Conservation (phyloP, 169 alveolate genomes). For the Eimeria brunetti region DNA sequence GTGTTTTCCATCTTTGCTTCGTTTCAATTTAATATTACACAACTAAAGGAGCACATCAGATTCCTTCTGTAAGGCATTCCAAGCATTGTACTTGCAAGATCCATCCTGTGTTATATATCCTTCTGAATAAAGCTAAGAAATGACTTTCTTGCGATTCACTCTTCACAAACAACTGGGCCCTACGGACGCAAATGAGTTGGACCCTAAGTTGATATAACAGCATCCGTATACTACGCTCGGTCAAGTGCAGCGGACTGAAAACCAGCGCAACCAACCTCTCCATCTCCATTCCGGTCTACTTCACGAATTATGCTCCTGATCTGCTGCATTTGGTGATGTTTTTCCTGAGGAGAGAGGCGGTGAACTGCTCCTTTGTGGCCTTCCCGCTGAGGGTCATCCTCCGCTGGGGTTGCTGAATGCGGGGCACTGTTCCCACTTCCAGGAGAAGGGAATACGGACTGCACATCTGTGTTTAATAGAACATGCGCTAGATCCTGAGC, state of each 20-base stretch:
- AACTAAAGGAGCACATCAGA: neutral
- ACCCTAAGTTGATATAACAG: neutral
- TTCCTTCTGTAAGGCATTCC: neutral
- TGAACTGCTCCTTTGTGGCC: neutral
- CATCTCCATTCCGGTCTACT: constrained; percentile 89
- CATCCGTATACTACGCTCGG: neutral
- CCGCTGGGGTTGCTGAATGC: neutral
- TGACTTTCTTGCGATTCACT: neutral
- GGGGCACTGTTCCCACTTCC: neutral
- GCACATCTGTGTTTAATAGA: constrained; percentile 61
- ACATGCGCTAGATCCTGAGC: constrained; percentile 87
- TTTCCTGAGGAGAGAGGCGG: constrained; percentile 2
- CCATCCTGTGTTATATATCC: neutral
- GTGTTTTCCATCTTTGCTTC: neutral
- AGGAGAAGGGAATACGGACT: constrained; percentile 53
- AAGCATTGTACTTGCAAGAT: neutral
- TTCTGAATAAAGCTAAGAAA: neutral
- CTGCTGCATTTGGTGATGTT: constrained; percentile 59
- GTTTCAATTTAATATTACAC: neutral
- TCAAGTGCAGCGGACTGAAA: neutral
- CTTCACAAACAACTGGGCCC: neutral
- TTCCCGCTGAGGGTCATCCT: neutral
- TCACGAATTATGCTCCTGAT: constrained; percentile 76
- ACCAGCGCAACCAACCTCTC: constrained; percentile 79
- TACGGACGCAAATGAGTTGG: neutral